Percentiles rank a stretch among this genome's conserved stretches.
Evolutionary conservation across 495 filamentous ascomycete species (phyloP).

Genomic region (Lentithecium fluviatile): DNA sequence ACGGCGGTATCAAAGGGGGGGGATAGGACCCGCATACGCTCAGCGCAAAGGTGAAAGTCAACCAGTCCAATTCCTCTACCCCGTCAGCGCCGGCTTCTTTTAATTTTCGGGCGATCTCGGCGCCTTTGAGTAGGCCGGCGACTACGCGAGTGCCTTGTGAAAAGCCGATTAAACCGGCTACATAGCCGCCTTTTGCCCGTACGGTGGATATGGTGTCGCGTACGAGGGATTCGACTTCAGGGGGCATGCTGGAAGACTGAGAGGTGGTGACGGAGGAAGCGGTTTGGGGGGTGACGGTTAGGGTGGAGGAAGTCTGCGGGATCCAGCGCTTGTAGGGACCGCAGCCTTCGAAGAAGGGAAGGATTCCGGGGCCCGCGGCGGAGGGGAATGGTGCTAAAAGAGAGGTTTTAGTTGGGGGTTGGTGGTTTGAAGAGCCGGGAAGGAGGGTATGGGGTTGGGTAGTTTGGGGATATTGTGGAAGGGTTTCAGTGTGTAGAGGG

Average conservation of each 20-base stretch:
- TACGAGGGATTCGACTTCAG: constrained; percentile 12
- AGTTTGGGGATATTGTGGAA: neutral
- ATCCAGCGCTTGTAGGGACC: constrained; percentile 32
- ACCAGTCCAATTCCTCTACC: constrained; percentile 11
- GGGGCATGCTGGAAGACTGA: too few relatives aligned
- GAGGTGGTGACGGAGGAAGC: too few relatives aligned
- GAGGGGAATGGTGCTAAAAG: constrained; percentile 21
- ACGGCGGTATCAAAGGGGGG: constrained; percentile 11
- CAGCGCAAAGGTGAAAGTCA: constrained; percentile 14
- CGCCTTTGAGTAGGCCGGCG: constrained; percentile 22
- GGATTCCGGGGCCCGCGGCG: constrained; percentile 27
- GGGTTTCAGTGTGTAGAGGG: neutral
- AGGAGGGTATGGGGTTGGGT: neutral
- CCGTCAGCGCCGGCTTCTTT: neutral
- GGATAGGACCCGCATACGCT: constrained; percentile 24
- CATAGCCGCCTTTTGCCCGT: neutral
- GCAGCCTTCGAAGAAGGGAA: constrained; percentile 33
- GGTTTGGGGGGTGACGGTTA: too few relatives aligned
- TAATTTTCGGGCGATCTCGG: constrained; percentile 11
- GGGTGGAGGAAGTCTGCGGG: neutral
- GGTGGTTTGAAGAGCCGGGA: neutral
- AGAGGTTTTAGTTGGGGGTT: neutral
- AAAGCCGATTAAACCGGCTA: constrained; percentile 26
- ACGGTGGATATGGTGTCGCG: neutral
- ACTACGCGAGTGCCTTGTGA: constrained; percentile 25